Evolutionary conservation across 176 grass and related monocot genomes (phyloP), one percentile per base, ranked within the genome.

Genomic region (Cymbopogon citratus): DNA sequence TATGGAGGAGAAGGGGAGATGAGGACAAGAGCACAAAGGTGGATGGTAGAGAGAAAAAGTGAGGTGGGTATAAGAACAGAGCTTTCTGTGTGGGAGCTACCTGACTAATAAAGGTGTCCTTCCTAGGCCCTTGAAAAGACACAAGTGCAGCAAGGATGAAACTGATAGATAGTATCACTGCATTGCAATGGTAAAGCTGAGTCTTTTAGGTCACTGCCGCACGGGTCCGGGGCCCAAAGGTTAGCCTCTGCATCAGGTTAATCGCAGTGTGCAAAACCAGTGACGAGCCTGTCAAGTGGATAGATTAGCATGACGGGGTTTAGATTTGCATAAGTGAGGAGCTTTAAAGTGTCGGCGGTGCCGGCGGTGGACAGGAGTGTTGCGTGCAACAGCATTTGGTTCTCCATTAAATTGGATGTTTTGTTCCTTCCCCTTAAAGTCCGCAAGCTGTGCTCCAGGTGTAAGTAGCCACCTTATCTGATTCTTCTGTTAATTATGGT

Each of bases 331-430:
- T 73, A 12, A 63, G n/a, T 45, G 36, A 14, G 45, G 67, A 3
- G 67, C 77, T 71, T 85, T 89, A 52, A 81, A 85, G 77, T 89
- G 82, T 76, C 87, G 87, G 82, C 82, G 82, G 87, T 77, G 87
- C 49, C 31, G 49, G 16, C 71, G 63, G 71, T 80, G 82, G 81
- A 80, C 71, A 79, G 23, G 39, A 31, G 69, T 31, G 18, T 63
- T 75, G 77, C 77, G 63, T 56, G 87, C 11, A 67, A 49, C 36
- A 51, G 51, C 87, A 79, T 41, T 75, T 29, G 6, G 27, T 29
- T 52, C 62, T 43, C 24, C 76, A 69, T 63, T 84, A 38, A 84
- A 77, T 83, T 77, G 65, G 41, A 49, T 13, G 10, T 45, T 9
- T 24, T 4, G 52, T 27, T 83, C 7, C 43, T 18, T 71, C 51